Conservation (phyloP, 225 moss, liverwort and hornwort species). For the Takakia lepidozioides region DNA sequence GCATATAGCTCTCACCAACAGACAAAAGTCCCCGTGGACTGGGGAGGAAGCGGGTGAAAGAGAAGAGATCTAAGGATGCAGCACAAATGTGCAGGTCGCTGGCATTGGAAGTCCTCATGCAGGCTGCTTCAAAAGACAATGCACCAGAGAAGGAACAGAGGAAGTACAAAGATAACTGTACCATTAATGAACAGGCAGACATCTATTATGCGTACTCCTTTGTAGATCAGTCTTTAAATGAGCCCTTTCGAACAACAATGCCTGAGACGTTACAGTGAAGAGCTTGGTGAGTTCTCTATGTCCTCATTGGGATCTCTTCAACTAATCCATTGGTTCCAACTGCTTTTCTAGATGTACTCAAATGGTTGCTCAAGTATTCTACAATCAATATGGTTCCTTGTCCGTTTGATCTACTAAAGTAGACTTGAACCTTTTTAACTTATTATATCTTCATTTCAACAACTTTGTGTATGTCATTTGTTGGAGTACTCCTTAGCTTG, state of each 20-base stretch:
- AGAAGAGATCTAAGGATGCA: constrained; percentile 78
- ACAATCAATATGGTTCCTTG: too few species aligned
- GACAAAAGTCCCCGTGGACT: too few species aligned
- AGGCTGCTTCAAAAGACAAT: constrained; percentile 20
- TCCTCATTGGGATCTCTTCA: too few species aligned
- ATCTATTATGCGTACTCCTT: constrained; percentile 85
- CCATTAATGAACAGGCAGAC: constrained; percentile 41
- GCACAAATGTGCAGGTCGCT: constrained; percentile 56
- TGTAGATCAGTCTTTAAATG: constrained; percentile 69
- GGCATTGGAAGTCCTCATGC: constrained; percentile 46
- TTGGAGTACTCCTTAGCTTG: too few species aligned
- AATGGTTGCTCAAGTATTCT: too few species aligned
- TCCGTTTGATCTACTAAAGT: too few species aligned
- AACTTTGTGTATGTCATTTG: too few species aligned
- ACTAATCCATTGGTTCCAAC: too few species aligned
- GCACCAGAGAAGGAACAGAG: constrained; percentile 23
- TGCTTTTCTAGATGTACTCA: too few species aligned
- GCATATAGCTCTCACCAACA: too few species aligned
- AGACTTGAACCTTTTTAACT: too few species aligned
- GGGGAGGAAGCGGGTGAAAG: constrained; percentile 48
- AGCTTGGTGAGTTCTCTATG: constrained; percentile 67
- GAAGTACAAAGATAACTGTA: constrained; percentile 25
- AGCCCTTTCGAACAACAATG: constrained; percentile 81
- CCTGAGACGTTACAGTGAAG: constrained; percentile 75
- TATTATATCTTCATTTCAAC: too few species aligned